A percentile compares a stretch with the other conserved stretches of the same genome.
Conservation (phyloP, 768 basidiomycete genomes). For the Pisolithus tinctorius region DNA sequence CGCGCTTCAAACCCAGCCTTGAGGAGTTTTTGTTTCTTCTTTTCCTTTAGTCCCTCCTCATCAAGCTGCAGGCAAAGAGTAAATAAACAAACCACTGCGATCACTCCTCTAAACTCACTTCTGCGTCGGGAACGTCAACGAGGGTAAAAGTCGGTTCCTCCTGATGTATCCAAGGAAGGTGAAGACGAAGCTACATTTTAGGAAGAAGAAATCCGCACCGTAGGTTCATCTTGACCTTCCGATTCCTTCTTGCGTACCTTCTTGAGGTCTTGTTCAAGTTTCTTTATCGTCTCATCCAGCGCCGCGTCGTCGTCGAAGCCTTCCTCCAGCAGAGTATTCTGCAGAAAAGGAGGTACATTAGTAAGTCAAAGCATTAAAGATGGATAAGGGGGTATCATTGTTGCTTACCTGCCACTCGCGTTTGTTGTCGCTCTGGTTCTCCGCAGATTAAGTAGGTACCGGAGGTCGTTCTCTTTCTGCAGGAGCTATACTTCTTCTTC, state of each 20-base stretch:
- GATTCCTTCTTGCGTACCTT: slow-evolving; percentile 76
- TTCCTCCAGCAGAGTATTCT: slow-evolving; percentile 59
- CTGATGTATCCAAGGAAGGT: slow-evolving; percentile 22
- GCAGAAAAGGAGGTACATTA: neutral
- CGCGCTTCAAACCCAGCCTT: slow-evolving; percentile 94
- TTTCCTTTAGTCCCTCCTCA: slow-evolving; percentile 90
- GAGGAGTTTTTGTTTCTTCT: slow-evolving; percentile 85
- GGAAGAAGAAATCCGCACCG: slow-evolving; percentile 26
- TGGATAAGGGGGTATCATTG: neutral
- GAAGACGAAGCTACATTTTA: neutral
- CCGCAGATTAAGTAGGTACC: slow-evolving; percentile 59
- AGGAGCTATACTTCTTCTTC: slow-evolving; percentile 38
- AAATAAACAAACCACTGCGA: neutral
- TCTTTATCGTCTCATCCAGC: slow-evolving; percentile 79
- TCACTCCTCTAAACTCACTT: slow-evolving; percentile 38
- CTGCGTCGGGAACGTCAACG: slow-evolving; percentile 85
- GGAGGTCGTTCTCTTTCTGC: slow-evolving; percentile 72
- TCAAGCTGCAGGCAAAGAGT: slow-evolving; percentile 47
- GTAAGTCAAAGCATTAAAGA: neutral
- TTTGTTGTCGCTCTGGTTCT: slow-evolving; percentile 52
- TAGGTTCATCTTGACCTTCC: slow-evolving; percentile 60
- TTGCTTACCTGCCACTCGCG: slow-evolving; percentile 66
- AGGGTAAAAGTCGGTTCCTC: slow-evolving; percentile 88
- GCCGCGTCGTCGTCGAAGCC: slow-evolving; percentile 74
- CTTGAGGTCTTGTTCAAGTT: slow-evolving; percentile 72